Conservation (phyloP, 345 rosid species). For the Ricinus communis region DNA sequence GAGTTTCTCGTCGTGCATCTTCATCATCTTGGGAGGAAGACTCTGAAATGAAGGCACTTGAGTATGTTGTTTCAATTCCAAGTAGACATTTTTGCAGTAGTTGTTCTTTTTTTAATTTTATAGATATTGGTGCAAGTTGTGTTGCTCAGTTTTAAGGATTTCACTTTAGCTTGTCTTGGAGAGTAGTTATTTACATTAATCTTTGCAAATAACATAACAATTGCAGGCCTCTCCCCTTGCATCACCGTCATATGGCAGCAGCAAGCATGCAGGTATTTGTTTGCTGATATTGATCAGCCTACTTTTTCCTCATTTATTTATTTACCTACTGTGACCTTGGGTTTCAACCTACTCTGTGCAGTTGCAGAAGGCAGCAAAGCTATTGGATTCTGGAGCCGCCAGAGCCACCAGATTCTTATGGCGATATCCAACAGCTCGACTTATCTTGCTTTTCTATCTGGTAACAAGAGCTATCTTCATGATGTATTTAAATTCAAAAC, state of each 20-base stretch:
- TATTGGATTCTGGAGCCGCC: constrained; percentile 90
- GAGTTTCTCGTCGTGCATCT: constrained; percentile 66
- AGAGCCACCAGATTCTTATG: constrained; percentile 96
- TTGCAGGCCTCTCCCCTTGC: constrained; percentile 89
- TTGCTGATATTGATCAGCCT: constrained; percentile 5
- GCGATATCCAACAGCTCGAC: constrained; percentile 93
- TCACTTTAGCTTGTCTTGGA: background rate
- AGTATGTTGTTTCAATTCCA: constrained; percentile 48
- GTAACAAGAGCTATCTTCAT: constrained; percentile 40
- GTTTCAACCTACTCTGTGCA: constrained; percentile 34
- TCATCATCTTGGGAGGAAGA: constrained; percentile 94
- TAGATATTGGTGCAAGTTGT: constrained; percentile 1
- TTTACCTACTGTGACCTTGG: constrained; percentile 8
- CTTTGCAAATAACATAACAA: constrained; percentile 6
- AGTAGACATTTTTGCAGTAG: background rate
- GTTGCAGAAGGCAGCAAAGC: constrained; percentile 92
- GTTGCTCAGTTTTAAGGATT: background rate
- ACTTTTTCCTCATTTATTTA: constrained; percentile 6
- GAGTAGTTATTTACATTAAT: background rate
- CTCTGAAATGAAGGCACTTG: constrained; percentile 85
- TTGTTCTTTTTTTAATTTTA: constrained; percentile 3
- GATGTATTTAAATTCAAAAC: background rate
- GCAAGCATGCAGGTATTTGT: constrained; percentile 73
- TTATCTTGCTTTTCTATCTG: constrained; percentile 75
- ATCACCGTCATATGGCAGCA: constrained; percentile 78